Base-by-base conservation (phyloP, 805 yeast species). In the Ascoidea asiatica region DNA sequence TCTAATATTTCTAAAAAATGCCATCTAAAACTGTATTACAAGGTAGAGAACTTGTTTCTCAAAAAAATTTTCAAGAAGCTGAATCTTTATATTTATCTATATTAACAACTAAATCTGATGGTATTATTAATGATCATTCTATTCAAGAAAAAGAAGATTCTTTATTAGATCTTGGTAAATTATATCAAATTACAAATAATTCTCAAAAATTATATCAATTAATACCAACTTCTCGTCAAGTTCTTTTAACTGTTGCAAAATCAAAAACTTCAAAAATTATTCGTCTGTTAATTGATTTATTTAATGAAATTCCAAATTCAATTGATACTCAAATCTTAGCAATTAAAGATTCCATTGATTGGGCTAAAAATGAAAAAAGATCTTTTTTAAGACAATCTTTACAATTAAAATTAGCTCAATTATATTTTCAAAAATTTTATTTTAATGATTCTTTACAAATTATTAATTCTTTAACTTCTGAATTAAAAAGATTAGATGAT, bases 191-290 rank as follows among this genome's bases (percentile, higher is more conserved):
- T 2, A 63, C 67, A 33, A 56, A 65, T 11, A 65, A 77, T 41
- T 64, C 70, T 21, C 67, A 63, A 4, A 72, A 77, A 52, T 69
- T 92, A 40, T 65, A 70, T 17, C 65, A 64, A 37, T 75, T 92
- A 55, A 76, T 92, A 37, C 69, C 77, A 11, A 70, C 75, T 38
- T 79, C 94, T 1, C 75, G 92, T 53, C 66, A 64, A 6, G 74
- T 79, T n/a, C 79, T 88, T 69, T 75, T 80, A 44, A 73, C 75
- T 33, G 77, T 85, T 56, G 96, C 97, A 41, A 92, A 92, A 65
- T 84, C 96, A 15, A 92, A 92, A 62, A 83, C 95, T 6, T 95
- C 97, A 19, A 92, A 90, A 61, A 83, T 90, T 45, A 80, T 90
- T 52, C 81, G 81, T 55, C 71, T 77, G 38, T 69, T 92, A 57